Percentiles rank a stretch among this genome's conserved stretches.
Evolutionary conservation across 2,329 filamentous ascomycete species (phyloP).

Genomic region (Davidsoniella australis): DNA sequence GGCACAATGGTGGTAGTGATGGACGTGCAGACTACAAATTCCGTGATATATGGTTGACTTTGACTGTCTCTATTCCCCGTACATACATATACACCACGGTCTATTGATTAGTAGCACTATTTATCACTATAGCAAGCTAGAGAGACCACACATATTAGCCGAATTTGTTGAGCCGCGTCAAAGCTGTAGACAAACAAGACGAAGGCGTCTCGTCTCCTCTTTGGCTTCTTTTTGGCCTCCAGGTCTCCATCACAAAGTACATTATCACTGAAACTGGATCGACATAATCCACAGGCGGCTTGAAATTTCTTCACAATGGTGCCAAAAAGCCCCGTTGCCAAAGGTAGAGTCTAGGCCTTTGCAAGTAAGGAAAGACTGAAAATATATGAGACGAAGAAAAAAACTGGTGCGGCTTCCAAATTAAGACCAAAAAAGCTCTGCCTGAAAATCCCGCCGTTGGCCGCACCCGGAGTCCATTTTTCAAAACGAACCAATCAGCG

Average conservation of each 20-base stretch:
- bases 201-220: too few species aligned
- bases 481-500: slow-evolving; percentile 2
- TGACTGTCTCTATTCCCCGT: too few species aligned
- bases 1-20: neutral
- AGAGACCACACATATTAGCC: too few species aligned
- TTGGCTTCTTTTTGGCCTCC: too few species aligned
- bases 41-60: too few species aligned
- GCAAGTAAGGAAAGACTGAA: neutral
- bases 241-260: too few species aligned
- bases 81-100: neutral
- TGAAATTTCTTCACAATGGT: slow-evolving; percentile 11
- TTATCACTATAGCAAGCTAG: too few species aligned
- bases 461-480: slow-evolving; percentile 9
- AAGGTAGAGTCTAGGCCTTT: neutral
- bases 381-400: too few species aligned
- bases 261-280: neutral
- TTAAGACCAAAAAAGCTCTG: neutral
- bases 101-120: neutral
- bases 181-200: too few species aligned
- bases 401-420: neutral
- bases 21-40: too few species aligned
- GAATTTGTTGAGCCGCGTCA: too few species aligned
- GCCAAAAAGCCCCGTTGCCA: neutral
- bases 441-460: slow-evolving; percentile 1
- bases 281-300: neutral